phyloP scores from a whole-genome alignment of 1,139 yeast species.

The Kodamaea sp. region DNA sequence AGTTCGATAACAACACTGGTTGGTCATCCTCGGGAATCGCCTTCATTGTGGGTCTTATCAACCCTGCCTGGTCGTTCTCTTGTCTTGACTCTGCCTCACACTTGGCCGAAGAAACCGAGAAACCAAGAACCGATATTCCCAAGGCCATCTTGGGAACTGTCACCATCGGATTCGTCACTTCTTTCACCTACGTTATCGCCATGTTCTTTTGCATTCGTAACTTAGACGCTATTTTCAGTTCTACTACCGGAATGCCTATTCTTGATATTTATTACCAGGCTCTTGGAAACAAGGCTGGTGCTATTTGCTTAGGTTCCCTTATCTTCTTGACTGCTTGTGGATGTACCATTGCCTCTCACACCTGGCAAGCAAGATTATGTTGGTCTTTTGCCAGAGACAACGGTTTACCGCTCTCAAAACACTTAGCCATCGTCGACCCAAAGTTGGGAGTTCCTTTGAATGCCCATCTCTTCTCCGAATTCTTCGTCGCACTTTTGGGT shows the following conservation, averaged over 20 bases:
- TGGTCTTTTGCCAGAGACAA: conserved; percentile 79
- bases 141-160: conserved; percentile 65
- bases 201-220: conserved; percentile 63
- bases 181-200: conserved; percentile 58
- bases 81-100: conserved; percentile 71
- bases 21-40: conserved; percentile 63
- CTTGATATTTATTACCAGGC: conserved; percentile 64
- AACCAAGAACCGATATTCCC: conserved; percentile 62
- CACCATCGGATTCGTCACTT: conserved; percentile 63
- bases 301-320: conserved; percentile 57
- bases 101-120: conserved; percentile 65
- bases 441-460: conserved; percentile 46
- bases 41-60: conserved; percentile 63
- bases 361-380: conserved; percentile 74
- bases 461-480: conserved; percentile 45
- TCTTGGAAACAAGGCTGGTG: conserved; percentile 54
- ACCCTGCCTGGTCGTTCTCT: conserved; percentile 71
- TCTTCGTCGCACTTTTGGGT: conserved; percentile 42
- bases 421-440: conserved; percentile 43
- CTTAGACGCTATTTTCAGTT: conserved; percentile 44
- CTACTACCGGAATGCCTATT: conserved; percentile 62
- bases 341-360: conserved; percentile 69
- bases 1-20: conserved; percentile 64
- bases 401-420: conserved; percentile 46
- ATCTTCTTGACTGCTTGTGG: conserved; percentile 66